Percentiles rank a stretch among this genome's conserved stretches.
These are phyloP conservation scores for Aspergillus tamarii DNA, from an alignment of 2,329 filamentous ascomycete species.

Conservation along the genomic window DNA sequence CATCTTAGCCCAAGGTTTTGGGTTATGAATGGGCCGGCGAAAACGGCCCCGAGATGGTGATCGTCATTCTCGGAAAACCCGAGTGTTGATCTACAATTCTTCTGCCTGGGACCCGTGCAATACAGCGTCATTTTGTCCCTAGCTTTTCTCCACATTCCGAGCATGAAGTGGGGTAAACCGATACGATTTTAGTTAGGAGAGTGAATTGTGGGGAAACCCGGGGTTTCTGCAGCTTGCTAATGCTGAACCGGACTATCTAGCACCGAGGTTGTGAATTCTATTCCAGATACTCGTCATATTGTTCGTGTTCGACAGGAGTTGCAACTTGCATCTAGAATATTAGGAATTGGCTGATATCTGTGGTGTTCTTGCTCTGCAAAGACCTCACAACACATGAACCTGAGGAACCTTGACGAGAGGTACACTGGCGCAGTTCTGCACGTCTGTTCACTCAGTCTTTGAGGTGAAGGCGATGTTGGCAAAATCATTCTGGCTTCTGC, in stretches of 20 bases:
- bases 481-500: background rate
- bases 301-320: too few relatives aligned
- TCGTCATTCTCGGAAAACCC: conserved; percentile 2
- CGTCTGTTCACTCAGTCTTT: too few relatives aligned
- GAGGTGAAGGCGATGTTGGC: too few relatives aligned
- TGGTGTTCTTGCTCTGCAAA: too few relatives aligned
- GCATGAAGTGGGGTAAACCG: background rate
- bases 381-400: too few relatives aligned
- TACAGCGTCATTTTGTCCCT: background rate
- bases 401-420: too few relatives aligned
- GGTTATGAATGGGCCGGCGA: background rate
- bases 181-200: background rate
- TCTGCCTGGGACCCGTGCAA: background rate
- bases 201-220: background rate
- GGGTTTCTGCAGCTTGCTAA: background rate
- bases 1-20: background rate
- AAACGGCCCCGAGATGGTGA: background rate
- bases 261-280: background rate
- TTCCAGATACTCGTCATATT: background rate
- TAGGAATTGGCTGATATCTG: too few relatives aligned
- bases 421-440: too few relatives aligned
- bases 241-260: background rate
- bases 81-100: background rate
- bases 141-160: background rate
- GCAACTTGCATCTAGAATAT: too few relatives aligned